Evolutionary conservation across 1,139 yeast genomes (phyloP), one percentile per base, ranked within the genome.

Genomic region (Sugiyamaella grinbergsii): DNA sequence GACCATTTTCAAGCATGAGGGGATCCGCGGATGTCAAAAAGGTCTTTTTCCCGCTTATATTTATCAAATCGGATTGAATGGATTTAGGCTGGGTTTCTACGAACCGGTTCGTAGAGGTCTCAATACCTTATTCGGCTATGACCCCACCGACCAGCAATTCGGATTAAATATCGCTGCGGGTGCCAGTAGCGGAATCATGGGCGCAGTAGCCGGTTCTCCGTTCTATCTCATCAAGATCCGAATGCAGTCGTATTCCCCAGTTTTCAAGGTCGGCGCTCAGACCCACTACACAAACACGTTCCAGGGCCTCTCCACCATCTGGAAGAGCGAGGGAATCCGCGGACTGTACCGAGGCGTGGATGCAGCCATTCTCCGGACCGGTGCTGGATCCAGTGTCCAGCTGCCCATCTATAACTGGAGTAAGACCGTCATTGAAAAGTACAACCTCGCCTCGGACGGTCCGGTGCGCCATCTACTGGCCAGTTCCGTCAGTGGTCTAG

Each of bases 321-420:
- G 73, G 64, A 71, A 70, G 47, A 69, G 77, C 0, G 96, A 88
- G 63, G 98, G 98, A 2, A 45, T 89, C 55, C 71, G 69, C 50
- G 98, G 97, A 1, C 74, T 87, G 54, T 91, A 82, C 70, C 77
- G 95, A 56, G 98, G 98, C 56, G 89, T 90, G 3, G 96, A 89
- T 66, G 96, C 98, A 2, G 98, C 98, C 1, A 80, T 90, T 42
- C 72, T 93, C 57, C 80, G 98, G 69, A 93, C 98, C 0, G 96
- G 97, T 62, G 87, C 93, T 45, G 98, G 98, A 1, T 91, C 98
- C 8, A 79, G 96, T 32, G 97, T 90, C 26, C 98, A 93, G 72
- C 74, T 93, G 61, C 98, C 98, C n/a, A 81, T 90, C 46, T 93
- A 93, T 71, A 86, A 84, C 68, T 79, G 80, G 58, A 81, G 91